Conservation (phyloP, 2,329 filamentous ascomycete species). For the Monilinia polystroma region DNA sequence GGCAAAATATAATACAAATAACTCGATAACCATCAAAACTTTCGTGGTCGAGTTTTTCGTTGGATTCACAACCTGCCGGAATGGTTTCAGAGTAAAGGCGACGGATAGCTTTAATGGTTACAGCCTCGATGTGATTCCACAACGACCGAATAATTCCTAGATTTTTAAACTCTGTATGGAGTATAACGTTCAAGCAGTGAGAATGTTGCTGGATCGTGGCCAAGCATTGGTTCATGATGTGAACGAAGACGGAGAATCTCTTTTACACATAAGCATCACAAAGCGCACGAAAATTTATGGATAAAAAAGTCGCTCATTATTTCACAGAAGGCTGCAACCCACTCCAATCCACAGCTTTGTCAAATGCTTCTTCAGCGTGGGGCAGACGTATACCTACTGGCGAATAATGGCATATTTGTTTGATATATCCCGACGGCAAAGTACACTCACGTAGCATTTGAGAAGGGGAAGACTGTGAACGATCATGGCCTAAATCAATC, state of each 20-base stretch:
- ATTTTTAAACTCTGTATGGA: not conserved
- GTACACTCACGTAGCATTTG: not conserved
- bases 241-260: not conserved
- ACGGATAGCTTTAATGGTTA: not conserved
- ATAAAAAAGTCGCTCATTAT: not conserved
- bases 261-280: slow-evolving; percentile 20
- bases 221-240: slow-evolving; percentile 25
- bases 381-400: not conserved
- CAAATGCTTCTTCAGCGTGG: not conserved
- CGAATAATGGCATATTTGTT: rapidly evolving
- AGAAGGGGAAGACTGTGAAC: not conserved
- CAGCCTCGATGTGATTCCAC: not conserved
- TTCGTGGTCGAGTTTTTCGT: not conserved
- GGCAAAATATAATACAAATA: not conserved
- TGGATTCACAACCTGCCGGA: not conserved
- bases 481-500: not conserved
- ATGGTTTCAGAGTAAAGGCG: not conserved
- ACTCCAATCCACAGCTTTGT: not conserved
- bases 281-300: rapidly evolving
- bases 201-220: slow-evolving; percentile 13
- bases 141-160: not conserved
- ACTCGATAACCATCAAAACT: not conserved
- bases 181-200: slow-evolving; percentile 19
- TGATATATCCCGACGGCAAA: not conserved
- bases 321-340: rapidly evolving